These are phyloP conservation scores for Clavulina sp. DNA, from an alignment of 768 basidiomycete species.

Conservation along the genomic window DNA sequence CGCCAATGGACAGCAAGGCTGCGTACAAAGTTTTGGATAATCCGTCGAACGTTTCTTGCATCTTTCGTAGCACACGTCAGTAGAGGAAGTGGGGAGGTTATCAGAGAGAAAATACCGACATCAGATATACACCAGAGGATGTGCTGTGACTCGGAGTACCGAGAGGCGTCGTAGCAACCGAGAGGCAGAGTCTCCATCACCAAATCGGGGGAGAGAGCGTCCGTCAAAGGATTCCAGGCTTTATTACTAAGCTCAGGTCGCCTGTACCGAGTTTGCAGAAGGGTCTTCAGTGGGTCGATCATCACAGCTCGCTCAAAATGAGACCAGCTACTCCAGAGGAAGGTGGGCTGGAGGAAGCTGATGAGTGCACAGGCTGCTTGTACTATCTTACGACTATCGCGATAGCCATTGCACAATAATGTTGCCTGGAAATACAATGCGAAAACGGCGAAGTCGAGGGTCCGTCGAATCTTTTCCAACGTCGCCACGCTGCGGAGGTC, in stretches of 20 bases:
- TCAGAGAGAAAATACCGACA: too few species aligned
- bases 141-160: too few species aligned
- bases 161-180: too few species aligned
- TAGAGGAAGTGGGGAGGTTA: too few species aligned
- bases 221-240: not conserved
- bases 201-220: too few species aligned
- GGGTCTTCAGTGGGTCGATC: slow-evolving; percentile 44
- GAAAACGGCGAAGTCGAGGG: slow-evolving; percentile 50
- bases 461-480: slow-evolving; percentile 45
- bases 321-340: slow-evolving; percentile 32
- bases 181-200: too few species aligned
- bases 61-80: too few species aligned
- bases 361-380: slow-evolving; percentile 42
- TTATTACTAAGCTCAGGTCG: slow-evolving; percentile 6
- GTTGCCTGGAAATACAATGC: slow-evolving; percentile 53
- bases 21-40: too few species aligned
- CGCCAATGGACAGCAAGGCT: too few species aligned
- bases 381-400: slow-evolving; percentile 41
- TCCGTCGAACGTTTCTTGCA: too few species aligned
- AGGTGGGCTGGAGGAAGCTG: slow-evolving; percentile 24
- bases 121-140: too few species aligned
- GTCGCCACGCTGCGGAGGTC: slow-evolving; percentile 25
- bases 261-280: slow-evolving; percentile 31
- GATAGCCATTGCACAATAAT: slow-evolving; percentile 45
- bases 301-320: slow-evolving; percentile 46